Percentiles rank a stretch among this genome's conserved stretches.
Conservation (phyloP, 2,329 filamentous ascomycete genomes). For the Ophiostoma angusticollis region DNA sequence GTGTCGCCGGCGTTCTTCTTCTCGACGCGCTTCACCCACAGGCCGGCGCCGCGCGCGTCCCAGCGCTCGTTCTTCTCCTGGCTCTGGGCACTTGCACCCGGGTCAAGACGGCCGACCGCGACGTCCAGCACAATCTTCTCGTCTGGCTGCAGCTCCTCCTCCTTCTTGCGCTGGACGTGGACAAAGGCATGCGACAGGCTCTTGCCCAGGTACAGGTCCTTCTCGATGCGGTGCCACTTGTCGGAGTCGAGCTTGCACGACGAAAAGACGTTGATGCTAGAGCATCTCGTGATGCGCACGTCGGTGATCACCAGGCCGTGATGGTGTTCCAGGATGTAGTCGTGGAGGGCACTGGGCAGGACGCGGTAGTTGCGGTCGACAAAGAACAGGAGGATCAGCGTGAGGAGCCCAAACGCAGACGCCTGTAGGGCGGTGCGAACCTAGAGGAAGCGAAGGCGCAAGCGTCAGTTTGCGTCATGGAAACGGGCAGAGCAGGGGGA, state of each 20-base stretch:
- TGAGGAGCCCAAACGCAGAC: slow-evolving; percentile 48
- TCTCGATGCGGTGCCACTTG: slow-evolving; percentile 72
- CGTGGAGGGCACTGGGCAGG: slow-evolving; percentile 73
- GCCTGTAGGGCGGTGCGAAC: slow-evolving; percentile 65
- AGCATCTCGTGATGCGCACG: slow-evolving; percentile 65
- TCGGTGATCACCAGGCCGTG: slow-evolving; percentile 78
- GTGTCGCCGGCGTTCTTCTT: slow-evolving; percentile 65
- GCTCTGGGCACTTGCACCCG: slow-evolving; percentile 41
- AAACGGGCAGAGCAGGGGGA: not conserved
- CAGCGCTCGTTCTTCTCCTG: slow-evolving; percentile 50
- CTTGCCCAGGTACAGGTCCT: slow-evolving; percentile 70
- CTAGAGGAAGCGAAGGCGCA: slow-evolving; percentile 20
- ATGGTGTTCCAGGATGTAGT: slow-evolving; percentile 75
- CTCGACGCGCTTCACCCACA: slow-evolving; percentile 70
- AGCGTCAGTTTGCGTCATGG: not conserved
- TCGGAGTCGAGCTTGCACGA: slow-evolving; percentile 61
- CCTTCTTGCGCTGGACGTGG: slow-evolving; percentile 70
- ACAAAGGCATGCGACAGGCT: slow-evolving; percentile 70
- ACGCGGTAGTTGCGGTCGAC: slow-evolving; percentile 84
- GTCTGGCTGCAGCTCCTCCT: slow-evolving; percentile 62
- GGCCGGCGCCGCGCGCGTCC: slow-evolving; percentile 63
- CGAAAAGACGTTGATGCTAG: slow-evolving; percentile 58
- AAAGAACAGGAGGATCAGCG: slow-evolving; percentile 61
- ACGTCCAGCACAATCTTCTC: slow-evolving; percentile 75
- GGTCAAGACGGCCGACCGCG: slow-evolving; percentile 59